Conservation (phyloP, 495 filamentous ascomycete species). For the Penicillium goetzii region DNA sequence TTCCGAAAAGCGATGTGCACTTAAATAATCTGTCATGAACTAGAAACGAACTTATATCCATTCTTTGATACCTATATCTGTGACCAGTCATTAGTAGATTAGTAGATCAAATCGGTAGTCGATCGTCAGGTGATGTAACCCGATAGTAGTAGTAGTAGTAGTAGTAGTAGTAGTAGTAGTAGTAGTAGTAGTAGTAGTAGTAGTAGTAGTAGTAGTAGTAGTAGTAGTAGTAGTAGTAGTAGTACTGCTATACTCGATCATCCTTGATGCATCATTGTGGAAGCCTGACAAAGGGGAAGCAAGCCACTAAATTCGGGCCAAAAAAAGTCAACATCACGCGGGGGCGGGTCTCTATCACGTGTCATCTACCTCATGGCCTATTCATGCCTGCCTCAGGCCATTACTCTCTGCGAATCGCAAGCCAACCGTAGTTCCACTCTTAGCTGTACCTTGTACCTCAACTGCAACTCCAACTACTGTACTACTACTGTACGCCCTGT, state of each 20-base stretch:
- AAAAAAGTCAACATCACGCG: slow-evolving; percentile 9
- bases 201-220: not conserved
- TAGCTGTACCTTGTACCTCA: not conserved
- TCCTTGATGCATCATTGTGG: not conserved
- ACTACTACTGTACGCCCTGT: not conserved
- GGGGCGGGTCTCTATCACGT: slow-evolving; percentile 14
- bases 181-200: not conserved
- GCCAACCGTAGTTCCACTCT: not conserved
- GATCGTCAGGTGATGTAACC: not conserved
- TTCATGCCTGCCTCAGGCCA: not conserved
- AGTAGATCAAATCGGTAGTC: not conserved
- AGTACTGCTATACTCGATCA: not conserved
- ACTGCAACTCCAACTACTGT: not conserved
- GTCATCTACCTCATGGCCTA: not conserved
- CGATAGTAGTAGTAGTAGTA: not conserved
- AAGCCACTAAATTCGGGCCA: not conserved
- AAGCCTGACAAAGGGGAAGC: not conserved
- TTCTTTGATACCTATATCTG: slow-evolving; percentile 5
- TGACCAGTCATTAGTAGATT: not conserved
- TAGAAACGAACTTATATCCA: slow-evolving; percentile 32
- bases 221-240: not conserved
- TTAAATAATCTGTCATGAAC: slow-evolving; percentile 38
- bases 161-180: not conserved
- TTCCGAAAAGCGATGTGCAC: slow-evolving; percentile 31
- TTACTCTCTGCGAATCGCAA: no score